Evolutionary conservation across 108 stramenopile species (phyloP), one percentile per base, ranked within the genome.

Genomic region (Aureococcus anophagefferens): DNA sequence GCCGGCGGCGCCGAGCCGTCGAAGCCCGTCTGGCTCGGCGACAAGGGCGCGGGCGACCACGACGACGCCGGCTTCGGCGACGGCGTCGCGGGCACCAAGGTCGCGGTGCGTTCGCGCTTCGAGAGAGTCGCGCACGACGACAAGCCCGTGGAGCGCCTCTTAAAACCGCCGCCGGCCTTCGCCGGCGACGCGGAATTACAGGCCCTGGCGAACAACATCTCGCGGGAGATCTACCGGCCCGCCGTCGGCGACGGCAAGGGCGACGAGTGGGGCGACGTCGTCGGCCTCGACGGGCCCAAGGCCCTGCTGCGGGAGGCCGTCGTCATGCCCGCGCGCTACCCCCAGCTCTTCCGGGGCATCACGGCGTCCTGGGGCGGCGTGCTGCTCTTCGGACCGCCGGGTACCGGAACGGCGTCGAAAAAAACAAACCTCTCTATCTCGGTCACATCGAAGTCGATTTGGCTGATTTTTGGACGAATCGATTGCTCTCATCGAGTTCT

Each of bases 311-410:
- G 88, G 65, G 90, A 91, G 71, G 86, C 88, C 0, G 79, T 89
- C 14, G 80, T 88, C 32, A 72, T 87, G 69, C 90, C 90, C 13
- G 37, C 67, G n/a, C 69, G 69, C 46, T 81, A 85, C 64, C 89
- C 92, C 25, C 79, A 87, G 25, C 70, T 93, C 0, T 93, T 90
- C 71, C 14, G 51, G n/a, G 68, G 73, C 37, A 36, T 93, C 65
- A 76, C 86, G 17, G 78, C 84, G 16, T 89, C 90, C 0, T 84
- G 86, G 75, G 80, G 80, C 65, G 89, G 90, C 21, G 81, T 88
- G 30, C 66, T 93, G 33, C 74, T 93, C 25, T 90, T 85, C 67
- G 91, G 89, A 0, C 79, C 84, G 0, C 90, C 89, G 30, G 91
- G 91, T 62, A 78, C 69, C 7, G 37, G 37, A 11, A 40, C 4